Base-by-base conservation (phyloP, 257 asterid species). In the Solanum etuberosum region DNA sequence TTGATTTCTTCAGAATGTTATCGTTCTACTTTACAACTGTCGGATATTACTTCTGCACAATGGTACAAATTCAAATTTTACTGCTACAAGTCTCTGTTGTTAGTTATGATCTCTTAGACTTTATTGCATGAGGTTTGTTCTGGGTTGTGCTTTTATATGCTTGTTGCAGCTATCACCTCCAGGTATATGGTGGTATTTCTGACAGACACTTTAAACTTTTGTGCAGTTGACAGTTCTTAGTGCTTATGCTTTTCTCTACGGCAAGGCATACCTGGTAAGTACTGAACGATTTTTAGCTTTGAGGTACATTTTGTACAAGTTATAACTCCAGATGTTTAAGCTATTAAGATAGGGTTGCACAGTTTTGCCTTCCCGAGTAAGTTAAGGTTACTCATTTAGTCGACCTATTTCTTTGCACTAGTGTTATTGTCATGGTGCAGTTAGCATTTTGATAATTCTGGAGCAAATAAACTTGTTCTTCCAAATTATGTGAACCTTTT, bases 11-110 rank as follows among this genome's bases (percentile, higher is more conserved):
- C 91, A 91, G 99, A 92, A 97, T 95, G 99, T 91, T 97, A 71
- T 97, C 99, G 13, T 97, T 97, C 93, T 96, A 93, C 94, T 97
- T 97, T 93, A 95, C 99, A 7, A 97, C 99, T 86, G 99, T 97
- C 32, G 99, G 99, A 90, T 95, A 87, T 92, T 97, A 97, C 92
- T 91, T 97, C 76, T 97, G 99, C 90, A 97, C 99, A 91, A 95
- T 97, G 99, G 99, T 97, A 90, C 89, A 95, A 80, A 20, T 29
- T 29, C 29, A 1, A 42, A 46, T 80, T 46, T n/a, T 29, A 80
- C 29, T 29, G 18, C 42, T 18, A 43, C 38, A 14, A 38, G 23
- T 80, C 84, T 8, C 40, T 46, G 1, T 18, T 80, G 67, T 46
- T 80, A 29, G 67, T 46, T 78, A 29, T 80, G 67, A 80, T 46